Evolutionary conservation across 257 asterid genomes (phyloP), one percentile per base, ranked within the genome.

Genomic region (Solanum sejunctum): DNA sequence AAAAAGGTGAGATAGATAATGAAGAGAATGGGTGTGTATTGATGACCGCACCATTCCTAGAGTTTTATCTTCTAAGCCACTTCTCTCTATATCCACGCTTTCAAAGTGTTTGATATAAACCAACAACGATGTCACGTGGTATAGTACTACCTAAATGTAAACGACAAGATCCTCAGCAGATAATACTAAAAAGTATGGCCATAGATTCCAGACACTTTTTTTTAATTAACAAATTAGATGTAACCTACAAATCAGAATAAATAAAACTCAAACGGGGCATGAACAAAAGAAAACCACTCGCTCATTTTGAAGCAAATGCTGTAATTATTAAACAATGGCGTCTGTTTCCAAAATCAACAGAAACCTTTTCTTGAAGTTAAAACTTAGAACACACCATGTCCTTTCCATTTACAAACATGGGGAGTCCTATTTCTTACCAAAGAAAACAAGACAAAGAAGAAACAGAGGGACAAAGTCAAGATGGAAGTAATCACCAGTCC

Each of bases 401-500:
- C n/a, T 21, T 61, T 61, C 66, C 66, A 58, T 58, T 58, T 20
- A 58, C 66, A 58, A 9, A 58, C 66, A 58, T 60, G 57, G 16
- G 12, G 55, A 5, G 69, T 21, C 69, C 36, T 21, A 32, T 21
- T 21, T 61, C 55, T 61, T 1, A 26, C 5, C 26, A 23, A 6
- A 63, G 41, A 6, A 63, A 63, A 12, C 18, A 63, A 23, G 10
- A 8, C 3, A 63, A 12, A 63, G 12, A 1, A 6, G 21, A 60
- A 64, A 13, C 71, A 3, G 28, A 64, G 26, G 12, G 13, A 0
- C 56, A 52, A 52, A 52, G 55, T 51, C 56, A 5, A 49, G 13
- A 49, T 52, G 17, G 17, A 13, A 52, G 13, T 13, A 8, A n/a
- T 60, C 69, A 64, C 97, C 97, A 93, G 72, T 90, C 7, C 60